Evolutionary conservation across 1,284 basidiomycete species (phyloP).

Genomic region (Fistulinella staudtii): DNA sequence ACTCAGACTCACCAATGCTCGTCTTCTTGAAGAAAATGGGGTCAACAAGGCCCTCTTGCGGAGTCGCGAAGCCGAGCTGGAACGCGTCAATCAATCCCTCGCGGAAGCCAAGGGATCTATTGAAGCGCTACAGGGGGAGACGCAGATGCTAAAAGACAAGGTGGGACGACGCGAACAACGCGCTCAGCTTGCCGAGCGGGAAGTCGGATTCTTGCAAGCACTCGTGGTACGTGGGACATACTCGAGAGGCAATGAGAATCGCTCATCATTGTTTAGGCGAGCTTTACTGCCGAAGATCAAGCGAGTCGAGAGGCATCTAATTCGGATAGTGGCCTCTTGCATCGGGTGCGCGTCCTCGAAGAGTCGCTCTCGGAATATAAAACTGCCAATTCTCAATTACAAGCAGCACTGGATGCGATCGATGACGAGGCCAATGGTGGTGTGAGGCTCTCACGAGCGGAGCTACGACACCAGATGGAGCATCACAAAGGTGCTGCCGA

Average conservation of each 20-base stretch:
- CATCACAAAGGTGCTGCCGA: slow-evolving; percentile 37
- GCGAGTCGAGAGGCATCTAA: slow-evolving; percentile 22
- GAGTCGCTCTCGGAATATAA: slow-evolving; percentile 54
- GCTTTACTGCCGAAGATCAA: slow-evolving; percentile 53
- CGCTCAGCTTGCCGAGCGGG: slow-evolving; percentile 48
- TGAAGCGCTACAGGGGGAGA: slow-evolving; percentile 36
- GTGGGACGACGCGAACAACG: slow-evolving; percentile 44
- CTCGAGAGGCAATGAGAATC: neutral
- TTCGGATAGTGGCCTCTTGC: slow-evolving; percentile 28
- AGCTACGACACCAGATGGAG: slow-evolving; percentile 42
- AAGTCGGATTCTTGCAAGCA: slow-evolving; percentile 59
- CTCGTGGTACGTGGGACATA: slow-evolving; percentile 47
- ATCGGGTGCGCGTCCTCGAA: slow-evolving; percentile 57
- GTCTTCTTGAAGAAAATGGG: slow-evolving; percentile 63
- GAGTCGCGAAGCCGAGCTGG: slow-evolving; percentile 48
- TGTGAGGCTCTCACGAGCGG: slow-evolving; percentile 32
- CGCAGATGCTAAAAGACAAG: slow-evolving; percentile 41
- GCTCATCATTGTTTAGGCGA: slow-evolving; percentile 40
- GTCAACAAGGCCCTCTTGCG: slow-evolving; percentile 47
- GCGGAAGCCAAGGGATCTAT: slow-evolving; percentile 35
- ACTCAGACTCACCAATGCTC: slow-evolving; percentile 57
- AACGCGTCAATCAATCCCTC: slow-evolving; percentile 35
- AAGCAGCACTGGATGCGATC: slow-evolving; percentile 41
- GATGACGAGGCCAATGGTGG: slow-evolving; percentile 33
- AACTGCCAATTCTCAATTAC: slow-evolving; percentile 40